Percentiles rank a stretch among this genome's conserved stretches.
Conservation (phyloP, 2,329 filamentous ascomycete genomes). For the Zalaria obscura region DNA sequence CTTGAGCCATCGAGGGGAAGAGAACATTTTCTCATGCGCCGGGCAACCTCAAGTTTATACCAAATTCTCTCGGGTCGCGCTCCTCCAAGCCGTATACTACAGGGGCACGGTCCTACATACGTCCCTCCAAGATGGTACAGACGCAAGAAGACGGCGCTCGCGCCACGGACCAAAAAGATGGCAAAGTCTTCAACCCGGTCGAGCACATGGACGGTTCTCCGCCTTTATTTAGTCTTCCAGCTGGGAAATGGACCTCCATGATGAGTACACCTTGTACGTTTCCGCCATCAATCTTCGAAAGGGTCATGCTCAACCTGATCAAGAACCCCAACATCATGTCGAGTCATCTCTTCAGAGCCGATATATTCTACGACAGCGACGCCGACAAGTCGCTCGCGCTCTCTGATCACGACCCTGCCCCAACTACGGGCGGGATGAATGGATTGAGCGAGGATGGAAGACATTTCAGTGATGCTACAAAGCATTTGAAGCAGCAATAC, state of each 20-base stretch:
- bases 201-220: too few relatives aligned
- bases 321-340: conserved; percentile 71
- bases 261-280: conserved; percentile 43
- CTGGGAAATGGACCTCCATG: conserved; percentile 12
- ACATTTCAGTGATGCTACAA: conserved; percentile 28
- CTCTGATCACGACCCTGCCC: too few relatives aligned
- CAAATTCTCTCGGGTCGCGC: too few relatives aligned
- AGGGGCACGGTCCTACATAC: neutral
- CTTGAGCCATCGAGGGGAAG: too few relatives aligned
- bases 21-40: too few relatives aligned
- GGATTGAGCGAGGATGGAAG: conserved; percentile 13
- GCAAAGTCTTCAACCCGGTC: too few relatives aligned
- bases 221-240: too few relatives aligned
- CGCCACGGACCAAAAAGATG: too few relatives aligned
- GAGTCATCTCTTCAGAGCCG: conserved; percentile 62
- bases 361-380: conserved; percentile 48
- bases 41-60: too few relatives aligned
- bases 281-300: conserved; percentile 44
- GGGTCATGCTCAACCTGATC: conserved; percentile 60
- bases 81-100: too few relatives aligned
- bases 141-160: neutral
- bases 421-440: conserved; percentile 7
- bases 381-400: conserved; percentile 11
- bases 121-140: neutral
- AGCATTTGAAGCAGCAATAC: conserved; percentile 33